These are phyloP conservation scores for Naganishia sp. DNA, from an alignment of 1,284 basidiomycete genomes.

Conservation along the genomic window DNA sequence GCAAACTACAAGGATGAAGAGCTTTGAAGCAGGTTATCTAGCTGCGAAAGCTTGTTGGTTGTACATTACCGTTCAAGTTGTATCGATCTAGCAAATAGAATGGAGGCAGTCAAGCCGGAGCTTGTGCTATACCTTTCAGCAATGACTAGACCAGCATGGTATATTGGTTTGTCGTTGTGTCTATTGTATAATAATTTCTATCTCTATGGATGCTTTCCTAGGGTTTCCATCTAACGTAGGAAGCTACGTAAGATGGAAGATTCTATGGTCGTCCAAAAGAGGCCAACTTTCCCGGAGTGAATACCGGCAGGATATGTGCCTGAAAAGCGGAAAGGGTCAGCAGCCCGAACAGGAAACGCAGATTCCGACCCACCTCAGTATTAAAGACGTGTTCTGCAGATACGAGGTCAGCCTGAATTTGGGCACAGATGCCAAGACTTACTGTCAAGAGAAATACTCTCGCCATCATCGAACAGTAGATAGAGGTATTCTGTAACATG, in stretches of 20 bases:
- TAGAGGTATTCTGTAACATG: constrained; percentile 72
- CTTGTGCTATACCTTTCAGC: neutral
- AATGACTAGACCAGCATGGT: neutral
- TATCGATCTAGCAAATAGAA: constrained; percentile 17
- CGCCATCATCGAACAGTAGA: constrained; percentile 77
- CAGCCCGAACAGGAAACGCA: neutral
- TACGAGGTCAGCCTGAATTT: neutral
- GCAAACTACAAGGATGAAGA: constrained; percentile 51
- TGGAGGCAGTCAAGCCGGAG: neutral
- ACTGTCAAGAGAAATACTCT: constrained; percentile 72
- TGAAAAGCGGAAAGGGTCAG: constrained; percentile 15
- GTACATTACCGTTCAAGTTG: constrained; percentile 18
- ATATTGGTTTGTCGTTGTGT: neutral
- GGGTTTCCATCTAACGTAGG: neutral
- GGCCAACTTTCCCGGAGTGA: constrained; percentile 40
- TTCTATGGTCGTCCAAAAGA: constrained; percentile 8
- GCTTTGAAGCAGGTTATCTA: constrained; percentile 12
- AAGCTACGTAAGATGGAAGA: neutral
- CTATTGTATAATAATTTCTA: neutral
- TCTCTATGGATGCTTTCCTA: neutral
- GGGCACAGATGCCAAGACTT: constrained; percentile 41
- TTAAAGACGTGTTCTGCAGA: constrained; percentile 83
- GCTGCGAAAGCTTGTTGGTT: neutral
- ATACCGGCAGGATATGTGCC: constrained; percentile 54
- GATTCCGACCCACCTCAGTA: constrained; percentile 68